Base-by-base conservation (phyloP, 306 rosid species). In the Cicer pinnatifidum region DNA sequence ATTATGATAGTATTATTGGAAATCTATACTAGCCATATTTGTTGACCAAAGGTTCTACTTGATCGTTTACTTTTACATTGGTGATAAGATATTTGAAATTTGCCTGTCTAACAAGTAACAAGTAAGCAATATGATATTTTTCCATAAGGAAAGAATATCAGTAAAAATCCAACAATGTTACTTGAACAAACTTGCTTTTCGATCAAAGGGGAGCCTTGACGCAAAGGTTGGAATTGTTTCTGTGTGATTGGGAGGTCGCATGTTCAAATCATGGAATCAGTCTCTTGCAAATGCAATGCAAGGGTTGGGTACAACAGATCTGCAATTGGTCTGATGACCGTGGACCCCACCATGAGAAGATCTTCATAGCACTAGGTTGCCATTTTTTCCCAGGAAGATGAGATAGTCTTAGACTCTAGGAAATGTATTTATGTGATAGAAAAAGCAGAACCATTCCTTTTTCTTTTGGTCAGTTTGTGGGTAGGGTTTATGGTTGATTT, bases 31-130 rank as follows among this genome's bases (percentile, higher is more conserved):
- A 35, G 44, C 13, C 70, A 20, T 35, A 23, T 20, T 19, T 8
- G 39, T 44, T 52, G 52, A 82, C 62, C 75, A 16, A 57, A 19
- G 45, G 17, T 72, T 72, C 50, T 73, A 63, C 69, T 44, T 74
- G 63, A 73, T 73, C 70, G 56, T 48, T 52, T 74, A 63, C 73
- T 78, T 6, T 72, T 46, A 54, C 33, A 28, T 40, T 77, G 57
- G n/a, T 54, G 23, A 23, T 54, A 72, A 39, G 23, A 61, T 67
- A 53, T 60, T 53, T 67, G 67, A 66, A 59, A 45, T 60, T 60
- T 72, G 33, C 53, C 41, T 6, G 80, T 61, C 71, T 76, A 68
- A 68, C 41, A 50, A 44, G 63, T 67, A 45, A 76, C 41, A 23
- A 12, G 15, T 75, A n/a, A 51, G 71, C 20, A 51, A 33, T 52